These are phyloP conservation scores for Termitomyces sp. DNA, from an alignment of 768 basidiomycete genomes.

Conservation along the genomic window DNA sequence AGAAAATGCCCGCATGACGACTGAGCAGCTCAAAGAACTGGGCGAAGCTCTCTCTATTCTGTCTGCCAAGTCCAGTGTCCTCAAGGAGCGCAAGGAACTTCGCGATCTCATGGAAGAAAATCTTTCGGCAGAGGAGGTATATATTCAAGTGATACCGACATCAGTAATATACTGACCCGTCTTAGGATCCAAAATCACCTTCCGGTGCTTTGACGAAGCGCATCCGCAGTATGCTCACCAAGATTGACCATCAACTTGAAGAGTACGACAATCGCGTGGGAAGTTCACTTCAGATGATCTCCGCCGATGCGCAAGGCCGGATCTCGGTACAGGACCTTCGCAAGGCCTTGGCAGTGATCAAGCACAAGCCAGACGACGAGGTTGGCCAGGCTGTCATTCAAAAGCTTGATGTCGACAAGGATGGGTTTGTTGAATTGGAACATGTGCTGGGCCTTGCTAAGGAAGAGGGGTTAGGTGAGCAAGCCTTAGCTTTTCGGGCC, in stretches of 20 bases:
- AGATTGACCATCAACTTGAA: constrained; percentile 88
- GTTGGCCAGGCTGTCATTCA: constrained; percentile 82
- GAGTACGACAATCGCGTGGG: constrained; percentile 90
- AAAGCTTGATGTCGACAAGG: constrained; percentile 94
- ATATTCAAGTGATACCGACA: constrained; percentile 5
- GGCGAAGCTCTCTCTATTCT: constrained; percentile 87
- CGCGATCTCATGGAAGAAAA: constrained; percentile 93
- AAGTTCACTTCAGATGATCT: constrained; percentile 79
- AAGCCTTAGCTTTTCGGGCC: background rate
- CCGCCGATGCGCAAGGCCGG: constrained; percentile 78
- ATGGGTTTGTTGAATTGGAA: constrained; percentile 92
- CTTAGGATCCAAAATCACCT: constrained; percentile 74
- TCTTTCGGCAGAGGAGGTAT: constrained; percentile 78
- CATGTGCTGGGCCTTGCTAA: constrained; percentile 87
- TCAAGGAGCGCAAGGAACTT: constrained; percentile 94
- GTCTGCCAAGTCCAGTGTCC: constrained; percentile 89
- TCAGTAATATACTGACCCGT: background rate
- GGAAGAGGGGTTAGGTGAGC: constrained; percentile 78
- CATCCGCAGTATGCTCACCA: constrained; percentile 91
- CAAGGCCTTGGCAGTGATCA: constrained; percentile 89
- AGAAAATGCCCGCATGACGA: constrained; percentile 91
- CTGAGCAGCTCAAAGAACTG: constrained; percentile 92
- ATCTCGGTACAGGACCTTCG: constrained; percentile 87
- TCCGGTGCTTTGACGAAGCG: constrained; percentile 90
- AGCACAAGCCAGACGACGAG: constrained; percentile 88